Evolutionary conservation across 495 filamentous ascomycete species (phyloP).

Genomic region (Astrocystis sublimbata): DNA sequence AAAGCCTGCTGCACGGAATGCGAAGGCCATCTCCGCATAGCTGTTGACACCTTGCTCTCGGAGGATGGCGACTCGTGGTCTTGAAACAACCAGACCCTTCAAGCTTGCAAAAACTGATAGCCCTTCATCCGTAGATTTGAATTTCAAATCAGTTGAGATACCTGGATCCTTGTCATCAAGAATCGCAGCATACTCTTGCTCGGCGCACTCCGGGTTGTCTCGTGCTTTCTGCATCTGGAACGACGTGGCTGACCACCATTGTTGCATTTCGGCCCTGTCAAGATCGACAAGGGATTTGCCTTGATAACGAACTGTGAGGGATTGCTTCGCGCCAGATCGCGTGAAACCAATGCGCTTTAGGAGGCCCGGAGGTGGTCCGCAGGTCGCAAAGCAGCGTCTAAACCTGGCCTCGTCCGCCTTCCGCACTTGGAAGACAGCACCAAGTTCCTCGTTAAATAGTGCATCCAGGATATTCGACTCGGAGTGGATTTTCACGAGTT

Average conservation of each 20-base stretch:
- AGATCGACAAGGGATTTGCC: constrained; percentile 66
- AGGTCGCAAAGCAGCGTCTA: constrained; percentile 87
- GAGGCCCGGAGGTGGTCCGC: constrained; percentile 77
- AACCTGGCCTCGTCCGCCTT: constrained; percentile 82
- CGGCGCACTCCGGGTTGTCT: constrained; percentile 85
- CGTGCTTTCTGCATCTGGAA: constrained; percentile 87
- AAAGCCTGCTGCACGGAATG: constrained; percentile 90
- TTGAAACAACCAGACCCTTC: constrained; percentile 65
- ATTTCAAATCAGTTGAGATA: constrained; percentile 81
- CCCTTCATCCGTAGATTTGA: constrained; percentile 75
- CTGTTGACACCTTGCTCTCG: constrained; percentile 95
- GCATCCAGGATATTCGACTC: constrained; percentile 66
- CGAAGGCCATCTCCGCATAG: constrained; percentile 93
- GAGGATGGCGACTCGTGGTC: constrained; percentile 88
- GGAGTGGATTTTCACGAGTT: constrained; percentile 57
- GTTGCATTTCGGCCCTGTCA: constrained; percentile 73
- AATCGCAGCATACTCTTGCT: constrained; percentile 79
- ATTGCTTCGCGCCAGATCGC: constrained; percentile 67
- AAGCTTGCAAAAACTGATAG: constrained; percentile 53
- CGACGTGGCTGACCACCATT: constrained; percentile 85
- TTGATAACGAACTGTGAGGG: constrained; percentile 72
- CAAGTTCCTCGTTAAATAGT: constrained; percentile 96
- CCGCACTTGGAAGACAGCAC: constrained; percentile 92
- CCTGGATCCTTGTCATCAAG: constrained; percentile 77
- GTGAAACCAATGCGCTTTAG: constrained; percentile 82